phyloP scores from a whole-genome alignment of 352 stramenopile species.

The Phytopythium kandeliae region DNA sequence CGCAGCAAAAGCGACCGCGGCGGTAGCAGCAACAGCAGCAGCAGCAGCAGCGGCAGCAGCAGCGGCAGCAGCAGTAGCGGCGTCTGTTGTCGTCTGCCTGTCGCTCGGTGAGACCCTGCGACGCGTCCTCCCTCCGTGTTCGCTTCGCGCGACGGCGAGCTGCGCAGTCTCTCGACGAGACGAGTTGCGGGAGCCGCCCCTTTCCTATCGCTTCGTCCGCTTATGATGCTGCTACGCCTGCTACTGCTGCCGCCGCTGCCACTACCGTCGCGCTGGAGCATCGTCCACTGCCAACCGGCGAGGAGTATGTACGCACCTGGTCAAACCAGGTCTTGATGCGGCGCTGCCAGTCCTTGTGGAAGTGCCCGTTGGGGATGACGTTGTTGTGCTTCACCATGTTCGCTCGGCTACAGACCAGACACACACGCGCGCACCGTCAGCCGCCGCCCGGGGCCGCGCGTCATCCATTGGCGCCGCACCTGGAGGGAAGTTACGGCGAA shows the following conservation, averaged over 20 bases:
- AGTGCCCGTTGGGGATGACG: slow-evolving; percentile 99
- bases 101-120: too few species aligned
- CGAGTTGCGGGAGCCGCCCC: neutral
- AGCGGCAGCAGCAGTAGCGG: too few species aligned
- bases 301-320: slow-evolving; percentile 61
- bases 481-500: slow-evolving; percentile 78
- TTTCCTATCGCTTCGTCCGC: neutral
- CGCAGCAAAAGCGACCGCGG: too few species aligned
- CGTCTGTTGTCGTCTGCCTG: too few species aligned
- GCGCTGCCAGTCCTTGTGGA: slow-evolving; percentile 99
- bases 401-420: slow-evolving; percentile 34
- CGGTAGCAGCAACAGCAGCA: too few species aligned
- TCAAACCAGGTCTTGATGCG: slow-evolving; percentile 97
- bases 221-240: neutral
- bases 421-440: slow-evolving; percentile 1
- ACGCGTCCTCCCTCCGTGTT: too few species aligned
- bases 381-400: slow-evolving; percentile 99
- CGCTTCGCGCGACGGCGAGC: too few species aligned
- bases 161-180: too few species aligned
- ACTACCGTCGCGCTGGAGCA: too few species aligned
- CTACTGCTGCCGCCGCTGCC: neutral
- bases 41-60: neutral
- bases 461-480: too few species aligned
- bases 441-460: neutral
- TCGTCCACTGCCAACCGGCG: neutral